Evolutionary conservation across 345 rosid genomes (phyloP), one percentile per base, ranked within the genome.

Genomic region (Toxicodendron radicans): DNA sequence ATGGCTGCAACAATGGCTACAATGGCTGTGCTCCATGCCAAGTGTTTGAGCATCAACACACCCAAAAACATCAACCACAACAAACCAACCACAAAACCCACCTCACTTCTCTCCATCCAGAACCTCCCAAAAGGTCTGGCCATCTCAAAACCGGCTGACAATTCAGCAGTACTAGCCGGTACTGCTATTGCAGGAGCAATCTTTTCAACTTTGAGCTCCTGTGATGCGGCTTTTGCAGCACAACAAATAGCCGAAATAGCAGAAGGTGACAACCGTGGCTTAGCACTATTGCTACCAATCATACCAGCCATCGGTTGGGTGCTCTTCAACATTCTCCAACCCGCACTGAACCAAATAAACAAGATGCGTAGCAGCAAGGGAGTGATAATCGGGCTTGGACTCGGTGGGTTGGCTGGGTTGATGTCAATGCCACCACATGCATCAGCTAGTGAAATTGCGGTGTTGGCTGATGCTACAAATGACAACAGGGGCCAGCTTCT

Each of bases 221-320:
- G 87, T 0, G 94, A 95, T 45, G 84, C 99, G 1, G 98, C 99
- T 20, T 65, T 90, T n/a, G 97, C 99, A 2, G 97, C 90, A 1
- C 97, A 92, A 49, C 97, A 92, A 60, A 84, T 95, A 45, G 92
- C 98, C 1, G 85, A 87, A 10, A 81, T 92, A 57, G 87, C 93
- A 0, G 93, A 86, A 51, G 92, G 89, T 9, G 99, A 95, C 82
- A 95, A 87, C 84, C 91, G 99, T 11, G 99, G 99, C 8, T 11
- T 87, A 2, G 96, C 98, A 1, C 90, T 95, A 16, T 79, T 95
- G 75, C 88, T 95, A 8, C 98, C 98, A 2, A 67, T 95, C 76
- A 71, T 93, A 52, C 99, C 96, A 1, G 98, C 99, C 51, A 82
- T 95, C 56, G 94, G 66, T 1, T 95, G 99, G 99, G 99, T 92